Conservation (phyloP, 1,284 basidiomycete genomes). For the Leccinum huronense region DNA sequence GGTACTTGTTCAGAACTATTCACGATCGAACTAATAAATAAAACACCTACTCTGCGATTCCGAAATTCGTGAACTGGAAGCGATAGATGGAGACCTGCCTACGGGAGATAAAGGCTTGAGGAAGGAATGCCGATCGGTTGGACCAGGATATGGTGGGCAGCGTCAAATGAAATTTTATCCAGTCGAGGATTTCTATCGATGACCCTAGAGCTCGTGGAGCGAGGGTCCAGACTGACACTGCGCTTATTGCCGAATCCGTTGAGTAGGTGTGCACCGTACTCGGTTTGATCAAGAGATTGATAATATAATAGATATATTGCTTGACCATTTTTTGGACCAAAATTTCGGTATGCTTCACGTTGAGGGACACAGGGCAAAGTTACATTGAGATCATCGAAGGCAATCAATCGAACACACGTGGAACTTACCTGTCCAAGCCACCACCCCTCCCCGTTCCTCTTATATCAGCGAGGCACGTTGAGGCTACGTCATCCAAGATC, state of each 20-base stretch:
- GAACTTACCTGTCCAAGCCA: too few relatives aligned
- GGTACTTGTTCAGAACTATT: slow-evolving; percentile 2
- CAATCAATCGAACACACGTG: too few relatives aligned
- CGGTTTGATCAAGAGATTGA: slow-evolving; percentile 11
- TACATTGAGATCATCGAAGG: too few relatives aligned
- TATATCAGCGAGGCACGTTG: slow-evolving; percentile 65
- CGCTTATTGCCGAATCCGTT: neutral
- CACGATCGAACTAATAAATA: neutral
- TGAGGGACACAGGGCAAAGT: too few relatives aligned
- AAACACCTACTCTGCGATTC: slow-evolving; percentile 17
- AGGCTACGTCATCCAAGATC: slow-evolving; percentile 53
- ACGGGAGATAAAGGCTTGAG: neutral
- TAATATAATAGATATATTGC: too few relatives aligned
- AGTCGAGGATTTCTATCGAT: neutral
- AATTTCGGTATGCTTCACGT: too few relatives aligned
- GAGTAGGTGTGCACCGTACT: neutral
- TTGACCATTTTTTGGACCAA: too few relatives aligned
- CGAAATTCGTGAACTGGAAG: slow-evolving; percentile 14
- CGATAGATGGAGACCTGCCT: slow-evolving; percentile 15
- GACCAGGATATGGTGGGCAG: slow-evolving; percentile 22
- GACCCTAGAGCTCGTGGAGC: neutral
- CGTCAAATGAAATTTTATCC: slow-evolving; percentile 5
- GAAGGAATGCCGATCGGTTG: neutral
- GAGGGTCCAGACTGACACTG: slow-evolving; percentile 21
- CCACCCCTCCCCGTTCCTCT: slow-evolving; percentile 40